These are phyloP conservation scores for Rubus idaeus DNA, from an alignment of 306 rosid genomes.

Conservation along the genomic window DNA sequence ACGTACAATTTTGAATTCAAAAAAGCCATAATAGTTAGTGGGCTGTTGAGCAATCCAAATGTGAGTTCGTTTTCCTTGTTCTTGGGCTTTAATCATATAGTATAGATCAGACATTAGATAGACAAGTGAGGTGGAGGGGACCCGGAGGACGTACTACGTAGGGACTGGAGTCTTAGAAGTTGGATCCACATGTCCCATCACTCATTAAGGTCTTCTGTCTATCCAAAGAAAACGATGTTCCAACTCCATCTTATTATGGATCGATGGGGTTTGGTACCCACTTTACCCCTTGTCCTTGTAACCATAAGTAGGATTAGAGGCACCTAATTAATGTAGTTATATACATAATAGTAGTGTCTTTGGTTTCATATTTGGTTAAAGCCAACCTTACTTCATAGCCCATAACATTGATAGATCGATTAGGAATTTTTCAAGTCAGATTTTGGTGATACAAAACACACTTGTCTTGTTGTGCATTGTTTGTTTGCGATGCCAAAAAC, in stretches of 20 bases:
- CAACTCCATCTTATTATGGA: neutral
- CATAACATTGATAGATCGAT: neutral
- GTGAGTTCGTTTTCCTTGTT: no score
- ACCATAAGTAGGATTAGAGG: neutral
- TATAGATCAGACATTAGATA: no score
- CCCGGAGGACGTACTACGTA: neutral
- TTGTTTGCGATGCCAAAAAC: no score
- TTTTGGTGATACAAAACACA: neutral
- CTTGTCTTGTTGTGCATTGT: no score
- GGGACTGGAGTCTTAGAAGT: neutral
- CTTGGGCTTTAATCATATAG: no score
- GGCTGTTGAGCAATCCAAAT: no score
- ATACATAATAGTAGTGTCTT: neutral
- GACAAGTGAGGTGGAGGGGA: neutral
- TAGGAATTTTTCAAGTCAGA: neutral
- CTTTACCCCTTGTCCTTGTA: neutral
- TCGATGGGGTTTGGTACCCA: slow-evolving; percentile 1
- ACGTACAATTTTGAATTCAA: no score
- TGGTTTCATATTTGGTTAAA: neutral
- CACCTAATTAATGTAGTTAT: neutral
- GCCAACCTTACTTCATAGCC: no score
- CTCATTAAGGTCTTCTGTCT: neutral
- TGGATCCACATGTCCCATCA: neutral
- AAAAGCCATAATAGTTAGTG: no score
- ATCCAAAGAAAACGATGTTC: neutral